Base-by-base conservation (phyloP, 768 basidiomycete genomes). In the Psilocybe azurescens region DNA sequence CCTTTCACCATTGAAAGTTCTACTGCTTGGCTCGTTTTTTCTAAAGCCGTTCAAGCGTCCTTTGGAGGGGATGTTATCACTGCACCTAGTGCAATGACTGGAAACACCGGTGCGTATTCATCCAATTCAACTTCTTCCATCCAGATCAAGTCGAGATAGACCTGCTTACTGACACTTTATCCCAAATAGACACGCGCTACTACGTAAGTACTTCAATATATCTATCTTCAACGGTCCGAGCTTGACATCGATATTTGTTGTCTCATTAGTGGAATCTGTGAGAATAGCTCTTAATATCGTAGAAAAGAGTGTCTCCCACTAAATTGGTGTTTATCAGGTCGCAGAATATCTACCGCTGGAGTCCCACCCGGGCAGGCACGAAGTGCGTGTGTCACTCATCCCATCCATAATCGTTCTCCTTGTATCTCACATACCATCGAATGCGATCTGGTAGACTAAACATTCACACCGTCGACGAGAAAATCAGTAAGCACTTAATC, bases 321-420 rank as follows among this genome's bases (percentile, higher is more conserved):
- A 32, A 24, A 30, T 5, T 11, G 9, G 47, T 13, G 14, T 3
- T 6, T 39, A 7, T 24, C 46, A 73, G 73, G 24, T 70, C 73
- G 1, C 58, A 63, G 28, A 74, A 74, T 50, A 74, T 74, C 30
- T 74, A 74, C 50, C 70, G 73, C 11, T 74, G 73, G 73, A 74
- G 70, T 56, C 73, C 73, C 11, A 66, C 69, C 8, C 63, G 73
- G 11, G 60, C 56, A 13, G 72, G 72, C 32, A 72, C 70, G 4
- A 73, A 67, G 73, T 74, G 53, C 6, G 63, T 11, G 16, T 24
- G 32, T 14, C 20, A 13, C 3, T 20, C 29, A 48, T 47, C 13
- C 16, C 14, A 14, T 38, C 5, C 33, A 20, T 47, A 3, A 16
- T 60, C 7, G 24, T 2, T 36, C 2, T 36, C 6, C 33, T 36